A percentile compares a stretch with the other conserved stretches of the same genome.
Conservation (phyloP, 1,139 yeast genomes). For the Taiozyma sp. region DNA sequence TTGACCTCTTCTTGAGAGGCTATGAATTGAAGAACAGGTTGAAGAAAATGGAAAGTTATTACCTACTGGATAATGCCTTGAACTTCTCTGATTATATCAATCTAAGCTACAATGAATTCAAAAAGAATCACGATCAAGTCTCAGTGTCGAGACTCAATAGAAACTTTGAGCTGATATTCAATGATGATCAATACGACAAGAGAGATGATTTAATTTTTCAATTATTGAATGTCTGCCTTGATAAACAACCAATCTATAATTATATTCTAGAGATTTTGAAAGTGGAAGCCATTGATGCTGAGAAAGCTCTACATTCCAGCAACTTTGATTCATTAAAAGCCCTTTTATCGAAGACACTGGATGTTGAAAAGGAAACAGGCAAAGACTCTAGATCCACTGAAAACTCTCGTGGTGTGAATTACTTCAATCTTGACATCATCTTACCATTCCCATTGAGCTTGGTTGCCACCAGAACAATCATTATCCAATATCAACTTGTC, state of each 20-base stretch:
- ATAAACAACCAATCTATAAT: constrained; percentile 41
- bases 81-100: constrained; percentile 34
- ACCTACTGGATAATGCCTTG: constrained; percentile 37
- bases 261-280: constrained; percentile 62
- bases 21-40: constrained; percentile 48
- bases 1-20: constrained; percentile 58
- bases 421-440: constrained; percentile 59
- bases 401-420: constrained; percentile 35
- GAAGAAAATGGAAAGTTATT: constrained; percentile 46
- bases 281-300: constrained; percentile 62
- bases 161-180: constrained; percentile 17
- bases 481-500: constrained; percentile 75
- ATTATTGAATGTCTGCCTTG: constrained; percentile 27
- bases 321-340: constrained; percentile 37
- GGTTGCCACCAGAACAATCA: constrained; percentile 62
- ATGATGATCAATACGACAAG: not conserved
- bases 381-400: constrained; percentile 22
- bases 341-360: constrained; percentile 37
- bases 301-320: constrained; percentile 39
- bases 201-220: constrained; percentile 21
- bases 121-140: constrained; percentile 31
- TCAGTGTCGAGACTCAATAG: constrained; percentile 37
- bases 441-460: constrained; percentile 87
- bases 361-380: constrained; percentile 22
- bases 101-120: constrained; percentile 35